Conservation (phyloP, 1,139 yeast genomes). For the Candida neerlandica region DNA sequence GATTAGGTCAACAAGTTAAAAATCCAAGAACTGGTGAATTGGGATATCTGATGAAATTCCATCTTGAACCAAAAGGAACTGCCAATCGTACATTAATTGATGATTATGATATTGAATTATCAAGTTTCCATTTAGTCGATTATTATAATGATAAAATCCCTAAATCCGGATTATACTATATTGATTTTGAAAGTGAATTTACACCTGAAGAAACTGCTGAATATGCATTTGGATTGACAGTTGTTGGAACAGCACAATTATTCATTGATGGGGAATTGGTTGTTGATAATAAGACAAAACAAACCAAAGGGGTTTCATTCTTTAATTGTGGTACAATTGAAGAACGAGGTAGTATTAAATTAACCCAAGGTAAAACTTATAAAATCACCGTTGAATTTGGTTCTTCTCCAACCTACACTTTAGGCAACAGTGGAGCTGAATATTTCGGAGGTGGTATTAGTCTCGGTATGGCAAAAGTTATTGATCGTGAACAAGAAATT, state of each 20-base stretch:
- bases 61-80: conserved; percentile 28
- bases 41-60: conserved; percentile 43
- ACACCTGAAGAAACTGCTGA: conserved; percentile 48
- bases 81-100: conserved; percentile 36
- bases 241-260: conserved; percentile 55
- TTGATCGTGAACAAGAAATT: conserved; percentile 26
- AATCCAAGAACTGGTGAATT: conserved; percentile 36
- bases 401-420: conserved; percentile 46
- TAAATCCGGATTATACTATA: conserved; percentile 29
- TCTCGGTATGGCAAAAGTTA: conserved; percentile 27
- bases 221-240: conserved; percentile 53
- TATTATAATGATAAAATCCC: conserved; percentile 34
- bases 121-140: conserved; percentile 49
- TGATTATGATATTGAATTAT: conserved; percentile 30
- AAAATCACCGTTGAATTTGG: conserved; percentile 53
- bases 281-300: conserved; percentile 58
- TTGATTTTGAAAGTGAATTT: conserved; percentile 47
- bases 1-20: conserved; percentile 25
- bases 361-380: conserved; percentile 47
- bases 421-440: conserved; percentile 19
- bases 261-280: conserved; percentile 53
- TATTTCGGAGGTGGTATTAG: conserved; percentile 33
- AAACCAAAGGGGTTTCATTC: conserved; percentile 49
- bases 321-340: conserved; percentile 52
- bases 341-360: conserved; percentile 36